phyloP scores from a whole-genome alignment of 2,329 filamentous ascomycete genomes.

The Alternaria hordeiaustralica region DNA sequence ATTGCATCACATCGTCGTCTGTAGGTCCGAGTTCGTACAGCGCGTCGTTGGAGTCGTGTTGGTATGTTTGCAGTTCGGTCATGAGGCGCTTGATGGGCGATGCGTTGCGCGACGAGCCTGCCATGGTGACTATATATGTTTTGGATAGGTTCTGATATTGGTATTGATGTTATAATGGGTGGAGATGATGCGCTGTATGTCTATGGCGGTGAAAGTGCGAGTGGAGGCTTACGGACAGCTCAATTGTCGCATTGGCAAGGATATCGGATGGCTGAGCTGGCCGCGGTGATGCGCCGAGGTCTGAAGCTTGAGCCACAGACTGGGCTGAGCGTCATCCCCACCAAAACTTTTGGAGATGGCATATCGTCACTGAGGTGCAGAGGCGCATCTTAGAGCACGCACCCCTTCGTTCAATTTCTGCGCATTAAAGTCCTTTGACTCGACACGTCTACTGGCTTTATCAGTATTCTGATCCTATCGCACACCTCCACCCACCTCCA shows the following conservation, averaged over 20 bases:
- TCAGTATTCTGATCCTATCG: not conserved
- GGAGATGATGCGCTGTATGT: not conserved
- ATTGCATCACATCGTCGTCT: constrained; percentile 64
- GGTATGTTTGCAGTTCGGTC: constrained; percentile 66
- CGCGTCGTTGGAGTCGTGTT: constrained; percentile 62
- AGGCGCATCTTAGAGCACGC: not conserved
- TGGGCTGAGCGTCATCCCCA: constrained; percentile 31
- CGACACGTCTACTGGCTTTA: not conserved
- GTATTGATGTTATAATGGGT: not conserved
- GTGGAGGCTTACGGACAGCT: not conserved
- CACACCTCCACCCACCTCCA: not conserved
- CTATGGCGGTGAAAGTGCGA: not conserved
- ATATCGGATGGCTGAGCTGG: constrained; percentile 2
- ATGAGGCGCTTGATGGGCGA: constrained; percentile 65
- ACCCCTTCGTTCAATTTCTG: not conserved
- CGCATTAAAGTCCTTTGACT: not conserved
- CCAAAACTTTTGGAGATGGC: constrained; percentile 32
- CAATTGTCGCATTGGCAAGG: constrained; percentile 7
- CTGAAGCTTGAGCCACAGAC: constrained; percentile 21
- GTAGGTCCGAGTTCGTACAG: constrained; percentile 64
- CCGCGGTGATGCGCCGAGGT: constrained; percentile 30
- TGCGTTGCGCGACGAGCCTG: constrained; percentile 39
- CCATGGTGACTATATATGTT: constrained; percentile 27
- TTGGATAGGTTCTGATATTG: not conserved
- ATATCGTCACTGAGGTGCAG: not conserved